Conservation (phyloP, 306 rosid genomes). For the Spatholobus suberectus region DNA sequence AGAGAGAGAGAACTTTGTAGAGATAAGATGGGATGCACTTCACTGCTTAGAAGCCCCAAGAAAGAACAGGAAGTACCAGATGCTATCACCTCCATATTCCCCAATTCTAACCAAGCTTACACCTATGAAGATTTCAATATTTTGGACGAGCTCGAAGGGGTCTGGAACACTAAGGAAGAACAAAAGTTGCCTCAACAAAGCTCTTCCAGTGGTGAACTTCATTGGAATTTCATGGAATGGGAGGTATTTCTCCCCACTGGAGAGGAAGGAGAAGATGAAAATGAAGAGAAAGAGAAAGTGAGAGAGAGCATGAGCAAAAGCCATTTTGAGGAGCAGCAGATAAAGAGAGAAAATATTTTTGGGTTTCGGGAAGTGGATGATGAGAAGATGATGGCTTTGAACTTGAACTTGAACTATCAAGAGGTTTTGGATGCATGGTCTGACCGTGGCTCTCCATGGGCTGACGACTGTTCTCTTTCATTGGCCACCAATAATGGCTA, state of each 20-base stretch:
- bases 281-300: constrained; percentile 14
- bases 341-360: constrained; percentile 52
- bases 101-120: constrained; percentile 32
- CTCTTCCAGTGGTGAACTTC: constrained; percentile 39
- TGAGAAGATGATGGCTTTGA: constrained; percentile 54
- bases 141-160: constrained; percentile 56
- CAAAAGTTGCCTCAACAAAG: constrained; percentile 3
- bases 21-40: constrained; percentile 51
- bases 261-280: constrained; percentile 35
- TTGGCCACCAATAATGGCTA: constrained; percentile 41
- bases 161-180: constrained; percentile 50
- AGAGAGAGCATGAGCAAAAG: constrained; percentile 41
- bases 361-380: constrained; percentile 64
- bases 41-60: constrained; percentile 59
- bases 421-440: constrained; percentile 92
- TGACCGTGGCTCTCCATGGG: constrained; percentile 75
- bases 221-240: constrained; percentile 77
- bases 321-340: neutral
- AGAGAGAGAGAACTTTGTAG: constrained; percentile 18
- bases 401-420: constrained; percentile 81
- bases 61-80: constrained; percentile 70
- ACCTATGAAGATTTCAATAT: constrained; percentile 50
- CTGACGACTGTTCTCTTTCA: constrained; percentile 61
- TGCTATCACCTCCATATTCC: neutral
- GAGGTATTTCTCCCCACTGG: constrained; percentile 45